phyloP scores from a whole-genome alignment of 2,329 filamentous ascomycete species.

The Penicillium sumatraense region DNA sequence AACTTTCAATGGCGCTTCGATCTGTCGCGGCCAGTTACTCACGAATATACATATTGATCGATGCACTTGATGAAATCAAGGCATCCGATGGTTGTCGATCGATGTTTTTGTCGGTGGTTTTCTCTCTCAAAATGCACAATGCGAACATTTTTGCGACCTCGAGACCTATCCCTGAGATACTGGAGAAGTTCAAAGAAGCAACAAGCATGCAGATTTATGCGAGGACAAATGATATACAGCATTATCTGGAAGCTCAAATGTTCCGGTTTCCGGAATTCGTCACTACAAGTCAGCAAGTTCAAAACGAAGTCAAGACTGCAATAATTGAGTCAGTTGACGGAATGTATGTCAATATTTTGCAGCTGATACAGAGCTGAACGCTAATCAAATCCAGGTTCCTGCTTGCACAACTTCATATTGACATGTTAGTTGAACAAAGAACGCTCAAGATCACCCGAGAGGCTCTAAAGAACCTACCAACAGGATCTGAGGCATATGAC shows the following conservation, averaged over 20 bases:
- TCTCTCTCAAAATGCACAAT: background rate
- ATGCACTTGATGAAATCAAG: conserved; percentile 25
- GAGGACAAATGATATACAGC: background rate
- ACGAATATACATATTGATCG: conserved; percentile 22
- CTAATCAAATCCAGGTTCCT: too few relatives aligned
- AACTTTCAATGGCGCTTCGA: conserved; percentile 8
- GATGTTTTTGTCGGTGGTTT: background rate
- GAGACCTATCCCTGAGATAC: background rate
- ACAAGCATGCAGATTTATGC: background rate
- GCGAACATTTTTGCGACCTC: background rate
- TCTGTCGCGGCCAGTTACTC: background rate
- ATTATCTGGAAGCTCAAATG: background rate
- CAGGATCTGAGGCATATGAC: background rate
- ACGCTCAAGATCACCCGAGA: background rate
- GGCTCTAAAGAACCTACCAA: too few relatives aligned
- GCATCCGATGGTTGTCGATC: background rate
- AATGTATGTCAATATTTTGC: too few relatives aligned
- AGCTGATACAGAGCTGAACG: too few relatives aligned
- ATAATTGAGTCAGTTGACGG: background rate
- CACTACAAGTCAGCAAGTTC: background rate
- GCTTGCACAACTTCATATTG: too few relatives aligned
- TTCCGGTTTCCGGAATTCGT: background rate
- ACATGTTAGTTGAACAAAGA: background rate
- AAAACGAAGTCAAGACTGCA: background rate
- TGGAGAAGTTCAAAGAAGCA: background rate